A percentile compares a stretch with the other conserved stretches of the same genome.
phyloP scores from a whole-genome alignment of 495 filamentous ascomycete species.

The Tuber umbilicatum region DNA sequence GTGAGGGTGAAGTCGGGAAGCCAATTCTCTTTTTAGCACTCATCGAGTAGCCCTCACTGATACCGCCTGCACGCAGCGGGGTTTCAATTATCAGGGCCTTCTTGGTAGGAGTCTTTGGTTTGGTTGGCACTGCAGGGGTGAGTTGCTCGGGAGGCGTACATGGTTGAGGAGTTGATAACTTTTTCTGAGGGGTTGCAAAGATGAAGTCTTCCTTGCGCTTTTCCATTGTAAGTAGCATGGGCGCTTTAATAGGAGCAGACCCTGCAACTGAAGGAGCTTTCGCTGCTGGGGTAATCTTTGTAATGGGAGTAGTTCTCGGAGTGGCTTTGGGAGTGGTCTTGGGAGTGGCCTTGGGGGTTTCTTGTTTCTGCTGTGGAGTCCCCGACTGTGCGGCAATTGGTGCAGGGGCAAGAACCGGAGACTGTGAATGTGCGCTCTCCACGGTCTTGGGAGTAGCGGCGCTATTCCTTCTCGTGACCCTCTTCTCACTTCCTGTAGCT shows the following conservation, averaged over 20 bases:
- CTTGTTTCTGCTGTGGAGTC: conserved; percentile 6
- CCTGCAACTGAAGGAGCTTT: background rate
- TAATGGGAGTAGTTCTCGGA: conserved; percentile 7
- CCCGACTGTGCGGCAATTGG: background rate
- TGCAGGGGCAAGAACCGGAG: background rate
- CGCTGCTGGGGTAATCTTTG: background rate
- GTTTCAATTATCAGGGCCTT: conserved; percentile 25
- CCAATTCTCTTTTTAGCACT: conserved; percentile 31
- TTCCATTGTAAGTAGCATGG: background rate
- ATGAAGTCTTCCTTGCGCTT: conserved; percentile 13
- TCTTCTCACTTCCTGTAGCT: conserved; percentile 4
- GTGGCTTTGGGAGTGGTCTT: conserved; percentile 8
- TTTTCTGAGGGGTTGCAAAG: conserved; percentile 33
- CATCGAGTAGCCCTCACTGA: conserved; percentile 31
- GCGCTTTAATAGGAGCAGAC: background rate
- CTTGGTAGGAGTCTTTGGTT: conserved; percentile 34
- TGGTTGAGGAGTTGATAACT: conserved; percentile 17
- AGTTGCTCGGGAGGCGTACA: conserved; percentile 28
- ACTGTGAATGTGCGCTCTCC: background rate
- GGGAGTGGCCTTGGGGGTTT: conserved; percentile 7
- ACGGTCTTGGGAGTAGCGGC: conserved; percentile 14
- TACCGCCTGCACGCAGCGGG: conserved; percentile 13
- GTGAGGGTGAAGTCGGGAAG: conserved; percentile 32
- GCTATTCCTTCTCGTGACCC: conserved; percentile 23
- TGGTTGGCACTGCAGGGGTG: conserved; percentile 16